These are phyloP conservation scores for Pichia cephalocereana DNA, from an alignment of 805 yeast species.

Conservation along the genomic window DNA sequence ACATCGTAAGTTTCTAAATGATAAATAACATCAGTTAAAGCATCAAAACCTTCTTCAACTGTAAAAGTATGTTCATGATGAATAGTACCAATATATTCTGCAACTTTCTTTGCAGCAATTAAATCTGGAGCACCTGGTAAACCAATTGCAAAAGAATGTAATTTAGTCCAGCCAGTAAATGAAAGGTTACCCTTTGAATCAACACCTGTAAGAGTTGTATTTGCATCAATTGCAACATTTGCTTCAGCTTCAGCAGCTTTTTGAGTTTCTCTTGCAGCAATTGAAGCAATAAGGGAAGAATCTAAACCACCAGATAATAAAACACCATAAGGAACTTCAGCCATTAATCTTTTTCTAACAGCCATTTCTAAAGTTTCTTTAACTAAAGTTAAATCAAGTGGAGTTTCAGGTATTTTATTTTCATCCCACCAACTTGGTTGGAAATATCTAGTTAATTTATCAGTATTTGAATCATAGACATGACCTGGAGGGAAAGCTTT, in stretches of 20 bases:
- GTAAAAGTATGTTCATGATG: conserved; percentile 99
- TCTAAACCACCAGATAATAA: conserved; percentile 95
- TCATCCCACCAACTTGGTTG: conserved; percentile 94
- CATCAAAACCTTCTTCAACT: conserved; percentile 92
- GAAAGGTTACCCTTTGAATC: conserved; percentile 82
- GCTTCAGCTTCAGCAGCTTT: conserved; percentile 53
- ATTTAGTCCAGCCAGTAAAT: conserved; percentile 61
- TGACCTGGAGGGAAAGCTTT: conserved; percentile 98
- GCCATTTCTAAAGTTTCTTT: conserved; percentile 85
- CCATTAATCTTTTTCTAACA: conserved; percentile 98
- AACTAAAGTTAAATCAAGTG: conserved; percentile 61
- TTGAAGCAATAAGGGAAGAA: conserved; percentile 91
- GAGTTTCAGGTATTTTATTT: conserved; percentile 59
- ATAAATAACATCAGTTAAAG: conserved; percentile 86
- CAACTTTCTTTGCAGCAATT: conserved; percentile 92
- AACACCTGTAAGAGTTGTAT: conserved; percentile 76
- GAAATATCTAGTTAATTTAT: conserved; percentile 78
- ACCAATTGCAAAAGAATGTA: conserved; percentile 97
- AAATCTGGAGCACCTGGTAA: conserved; percentile 97
- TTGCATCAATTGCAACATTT: conserved; percentile 38
- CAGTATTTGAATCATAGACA: conserved; percentile 86
- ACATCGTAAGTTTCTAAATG: conserved; percentile 98
- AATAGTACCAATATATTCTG: conserved; percentile 88
- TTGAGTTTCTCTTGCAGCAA: conserved; percentile 93
- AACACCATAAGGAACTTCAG: conserved; percentile 99